These are phyloP conservation scores for Cenchrus americanus DNA, from an alignment of 176 grass and related monocot species.

Conservation along the genomic window DNA sequence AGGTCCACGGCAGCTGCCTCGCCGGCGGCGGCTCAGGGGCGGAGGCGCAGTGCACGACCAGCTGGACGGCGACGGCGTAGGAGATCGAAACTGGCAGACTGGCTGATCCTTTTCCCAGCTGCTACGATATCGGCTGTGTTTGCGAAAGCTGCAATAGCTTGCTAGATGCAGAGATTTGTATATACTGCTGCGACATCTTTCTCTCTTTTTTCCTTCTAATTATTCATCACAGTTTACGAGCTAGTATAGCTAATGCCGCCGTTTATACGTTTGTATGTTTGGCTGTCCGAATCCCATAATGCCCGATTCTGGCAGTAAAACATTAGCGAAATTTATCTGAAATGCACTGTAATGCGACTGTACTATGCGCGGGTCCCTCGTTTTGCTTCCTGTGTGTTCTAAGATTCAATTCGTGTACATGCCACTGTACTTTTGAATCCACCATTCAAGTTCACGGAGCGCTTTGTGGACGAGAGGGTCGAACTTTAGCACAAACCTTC, in stretches of 20 bases:
- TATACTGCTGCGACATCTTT: not conserved
- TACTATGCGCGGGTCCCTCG: not conserved
- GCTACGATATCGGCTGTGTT: not conserved
- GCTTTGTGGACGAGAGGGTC: not conserved
- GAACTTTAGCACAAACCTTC: not conserved
- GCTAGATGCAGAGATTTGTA: conserved; percentile 13
- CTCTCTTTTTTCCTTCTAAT: not conserved
- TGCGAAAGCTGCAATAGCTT: not conserved
- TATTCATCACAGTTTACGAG: not conserved
- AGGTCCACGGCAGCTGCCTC: not conserved
- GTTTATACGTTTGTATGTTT: not conserved
- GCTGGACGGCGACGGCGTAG: conserved; percentile 6
- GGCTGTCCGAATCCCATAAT: too few species aligned
- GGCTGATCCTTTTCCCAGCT: not conserved
- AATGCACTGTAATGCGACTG: not conserved
- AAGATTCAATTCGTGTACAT: not conserved
- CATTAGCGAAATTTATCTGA: not conserved
- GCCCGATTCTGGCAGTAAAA: not conserved
- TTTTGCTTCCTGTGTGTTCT: not conserved
- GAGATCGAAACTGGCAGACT: not conserved
- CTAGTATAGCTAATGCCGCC: not conserved
- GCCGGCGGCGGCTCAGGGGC: not conserved
- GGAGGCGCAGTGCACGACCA: not conserved
- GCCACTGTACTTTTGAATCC: not conserved
- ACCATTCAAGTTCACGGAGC: not conserved